Evolutionary conservation across 345 rosid genomes (phyloP).

Genomic region (Durio zibethinus): DNA sequence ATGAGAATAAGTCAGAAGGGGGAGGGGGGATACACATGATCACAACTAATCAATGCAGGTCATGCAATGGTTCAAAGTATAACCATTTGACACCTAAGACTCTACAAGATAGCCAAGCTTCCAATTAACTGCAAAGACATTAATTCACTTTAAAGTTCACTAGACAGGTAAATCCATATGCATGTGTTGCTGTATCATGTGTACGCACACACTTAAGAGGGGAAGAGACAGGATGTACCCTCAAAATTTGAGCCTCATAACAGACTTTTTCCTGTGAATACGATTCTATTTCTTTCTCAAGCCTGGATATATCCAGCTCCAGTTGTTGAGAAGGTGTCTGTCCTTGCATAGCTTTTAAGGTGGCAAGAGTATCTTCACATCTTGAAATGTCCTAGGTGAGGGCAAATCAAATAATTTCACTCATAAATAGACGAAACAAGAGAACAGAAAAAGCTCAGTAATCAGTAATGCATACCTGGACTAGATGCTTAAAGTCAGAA

Average conservation of each 20-base stretch:
- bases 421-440: neutral
- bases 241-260: conserved; percentile 88
- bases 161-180: conserved; percentile 5
- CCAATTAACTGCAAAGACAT: conserved; percentile 4
- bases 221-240: conserved; percentile 47
- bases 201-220: neutral
- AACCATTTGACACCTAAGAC: neutral
- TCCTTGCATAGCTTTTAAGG: conserved; percentile 64
- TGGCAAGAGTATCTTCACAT: conserved; percentile 67
- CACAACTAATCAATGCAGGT: neutral
- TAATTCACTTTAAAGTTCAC: neutral
- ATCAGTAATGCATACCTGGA: conserved; percentile 57
- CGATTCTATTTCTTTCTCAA: conserved; percentile 76
- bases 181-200: neutral
- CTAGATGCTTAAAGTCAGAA: conserved; percentile 94
- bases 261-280: conserved; percentile 90
- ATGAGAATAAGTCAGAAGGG: neutral
- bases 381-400: conserved; percentile 73
- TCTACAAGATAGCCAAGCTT: neutral
- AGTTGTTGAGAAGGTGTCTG: conserved; percentile 68
- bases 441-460: neutral
- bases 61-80: neutral
- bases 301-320: conserved; percentile 60
- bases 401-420: neutral
- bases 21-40: neutral